A percentile compares a stretch with the other conserved stretches of the same genome.
These are phyloP conservation scores for Andrographis paniculata DNA, from an alignment of 305 asterid species.

Conservation along the genomic window DNA sequence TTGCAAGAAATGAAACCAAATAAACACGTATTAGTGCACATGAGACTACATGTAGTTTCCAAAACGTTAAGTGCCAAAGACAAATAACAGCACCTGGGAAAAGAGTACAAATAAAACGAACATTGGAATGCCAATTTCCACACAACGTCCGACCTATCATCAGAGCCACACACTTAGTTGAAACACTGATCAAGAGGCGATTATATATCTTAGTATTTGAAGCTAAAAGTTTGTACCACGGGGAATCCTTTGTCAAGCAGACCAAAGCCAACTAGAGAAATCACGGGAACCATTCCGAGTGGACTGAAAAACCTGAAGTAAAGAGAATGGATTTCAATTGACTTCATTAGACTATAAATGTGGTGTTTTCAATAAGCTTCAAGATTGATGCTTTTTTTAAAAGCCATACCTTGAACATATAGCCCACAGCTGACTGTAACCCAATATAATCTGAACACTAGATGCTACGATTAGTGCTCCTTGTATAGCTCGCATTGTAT, in stretches of 20 bases:
- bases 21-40: conserved; percentile 5
- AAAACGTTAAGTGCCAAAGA: background rate
- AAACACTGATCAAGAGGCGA: conserved; percentile 6
- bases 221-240: conserved; percentile 37
- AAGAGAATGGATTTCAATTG: background rate
- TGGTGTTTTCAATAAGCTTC: background rate
- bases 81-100: conserved; percentile 55
- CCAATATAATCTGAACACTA: conserved; percentile 91
- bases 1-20: conserved; percentile 8
- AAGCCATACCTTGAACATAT: conserved; percentile 75
- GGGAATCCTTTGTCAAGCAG: conserved; percentile 91
- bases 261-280: conserved; percentile 81
- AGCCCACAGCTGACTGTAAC: conserved; percentile 97
- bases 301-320: conserved; percentile 91
- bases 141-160: conserved; percentile 81
- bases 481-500: conserved; percentile 85
- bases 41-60: background rate
- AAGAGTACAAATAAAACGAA: conserved; percentile 72
- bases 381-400: too few relatives aligned
- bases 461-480: conserved; percentile 97
- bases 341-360: conserved; percentile 1
- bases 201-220: background rate
- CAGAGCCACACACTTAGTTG: conserved; percentile 6
- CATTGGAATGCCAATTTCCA: conserved; percentile 93
- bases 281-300: conserved; percentile 91